Evolutionary conservation across 1,284 basidiomycete species (phyloP).

Genomic region (Lentinus polychrous): DNA sequence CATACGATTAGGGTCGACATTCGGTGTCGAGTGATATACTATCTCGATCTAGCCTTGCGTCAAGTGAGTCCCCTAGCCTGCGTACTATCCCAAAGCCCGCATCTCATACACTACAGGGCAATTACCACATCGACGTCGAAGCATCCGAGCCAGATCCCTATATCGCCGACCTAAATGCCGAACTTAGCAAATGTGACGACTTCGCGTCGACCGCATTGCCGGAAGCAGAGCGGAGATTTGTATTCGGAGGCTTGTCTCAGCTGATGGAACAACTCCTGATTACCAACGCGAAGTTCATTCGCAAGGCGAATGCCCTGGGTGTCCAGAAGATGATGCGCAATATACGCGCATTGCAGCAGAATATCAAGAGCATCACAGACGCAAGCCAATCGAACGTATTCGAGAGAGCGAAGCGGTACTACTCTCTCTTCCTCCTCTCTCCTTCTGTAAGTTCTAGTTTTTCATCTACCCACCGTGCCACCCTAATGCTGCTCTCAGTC

Average conservation of each 20-base stretch:
- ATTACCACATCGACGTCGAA: constrained; percentile 77
- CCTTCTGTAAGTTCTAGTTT: constrained; percentile 54
- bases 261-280: constrained; percentile 85
- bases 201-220: constrained; percentile 58
- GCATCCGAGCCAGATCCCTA: constrained; percentile 88
- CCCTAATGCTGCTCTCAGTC: constrained; percentile 35
- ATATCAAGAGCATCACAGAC: constrained; percentile 73
- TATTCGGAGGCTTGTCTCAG: constrained; percentile 83
- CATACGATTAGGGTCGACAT: constrained; percentile 89
- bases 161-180: constrained; percentile 81
- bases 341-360: constrained; percentile 89
- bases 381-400: constrained; percentile 63
- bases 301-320: constrained; percentile 69
- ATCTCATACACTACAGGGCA: constrained; percentile 46
- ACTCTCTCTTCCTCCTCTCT: constrained; percentile 66
- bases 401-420: constrained; percentile 74
- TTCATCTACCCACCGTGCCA: neutral
- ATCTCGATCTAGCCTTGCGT: constrained; percentile 73
- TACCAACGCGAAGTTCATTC: constrained; percentile 66
- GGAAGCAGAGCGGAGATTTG: constrained; percentile 67
- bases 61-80: constrained; percentile 39
- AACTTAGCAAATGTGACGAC: constrained; percentile 76
- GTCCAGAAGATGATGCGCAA: constrained; percentile 88
- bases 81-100: constrained; percentile 2
- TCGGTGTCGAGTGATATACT: constrained; percentile 79